phyloP scores from a whole-genome alignment of 2,329 filamentous ascomycete genomes.

The Fusarium sp. region DNA sequence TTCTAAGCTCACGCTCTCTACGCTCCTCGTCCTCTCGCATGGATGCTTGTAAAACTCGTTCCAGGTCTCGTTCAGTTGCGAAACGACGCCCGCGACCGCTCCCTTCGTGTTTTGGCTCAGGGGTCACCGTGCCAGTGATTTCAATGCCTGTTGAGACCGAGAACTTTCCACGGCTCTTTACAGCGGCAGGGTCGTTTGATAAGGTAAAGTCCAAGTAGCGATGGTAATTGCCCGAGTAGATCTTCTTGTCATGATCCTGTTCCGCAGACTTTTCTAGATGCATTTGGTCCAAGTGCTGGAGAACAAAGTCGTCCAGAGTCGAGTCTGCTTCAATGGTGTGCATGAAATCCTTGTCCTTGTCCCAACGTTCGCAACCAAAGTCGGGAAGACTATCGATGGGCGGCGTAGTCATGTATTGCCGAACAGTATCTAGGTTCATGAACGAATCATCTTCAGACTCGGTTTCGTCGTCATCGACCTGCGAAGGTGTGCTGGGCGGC shows the following conservation, averaged over 20 bases:
- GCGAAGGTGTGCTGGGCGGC: conserved; percentile 60
- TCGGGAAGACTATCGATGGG: conserved; percentile 65
- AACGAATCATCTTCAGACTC: conserved; percentile 66
- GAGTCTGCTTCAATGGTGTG: conserved; percentile 55
- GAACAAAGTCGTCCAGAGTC: conserved; percentile 58
- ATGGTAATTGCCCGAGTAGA: conserved; percentile 62
- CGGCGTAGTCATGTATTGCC: conserved; percentile 65
- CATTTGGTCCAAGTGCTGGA: conserved; percentile 58
- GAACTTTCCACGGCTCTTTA: conserved; percentile 67
- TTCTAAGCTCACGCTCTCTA: conserved; percentile 72
- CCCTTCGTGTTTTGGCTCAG: conserved; percentile 68
- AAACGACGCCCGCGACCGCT: conserved; percentile 66
- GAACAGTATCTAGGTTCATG: conserved; percentile 60
- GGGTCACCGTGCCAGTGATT: conserved; percentile 52
- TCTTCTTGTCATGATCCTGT: conserved; percentile 54
- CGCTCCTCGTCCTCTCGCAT: conserved; percentile 76
- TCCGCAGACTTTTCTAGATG: conserved; percentile 51
- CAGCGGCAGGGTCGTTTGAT: conserved; percentile 65
- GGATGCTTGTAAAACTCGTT: conserved; percentile 77
- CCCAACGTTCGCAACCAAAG: conserved; percentile 60
- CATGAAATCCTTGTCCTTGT: conserved; percentile 59
- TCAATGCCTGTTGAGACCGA: conserved; percentile 53
- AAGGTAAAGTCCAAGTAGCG: conserved; percentile 66
- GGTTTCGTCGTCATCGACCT: conserved; percentile 63
- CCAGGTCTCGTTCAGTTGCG: conserved; percentile 78